Percentiles rank a stretch among this genome's conserved stretches.
phyloP scores from a whole-genome alignment of 179 eudicot species.

The Spinacia oleracea region DNA sequence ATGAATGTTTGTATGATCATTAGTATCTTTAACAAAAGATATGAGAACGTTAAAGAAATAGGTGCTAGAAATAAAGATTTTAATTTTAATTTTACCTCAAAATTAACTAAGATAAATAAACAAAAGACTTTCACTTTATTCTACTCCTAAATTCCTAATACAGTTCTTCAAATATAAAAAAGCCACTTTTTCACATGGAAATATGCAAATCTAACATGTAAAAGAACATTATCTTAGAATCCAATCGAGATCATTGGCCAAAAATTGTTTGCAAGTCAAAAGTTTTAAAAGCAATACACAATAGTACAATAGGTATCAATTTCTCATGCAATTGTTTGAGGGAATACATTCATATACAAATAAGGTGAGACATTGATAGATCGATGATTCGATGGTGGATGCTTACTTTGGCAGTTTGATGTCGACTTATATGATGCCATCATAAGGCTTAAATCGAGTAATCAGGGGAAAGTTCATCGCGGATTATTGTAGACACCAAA shows the following conservation, averaged over 20 bases:
- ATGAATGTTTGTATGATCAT: too few relatives aligned
- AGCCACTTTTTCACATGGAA: constrained; percentile 17
- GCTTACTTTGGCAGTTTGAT: too few relatives aligned
- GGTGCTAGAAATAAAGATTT: background rate
- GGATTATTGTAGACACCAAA: background rate
- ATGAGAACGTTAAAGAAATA: too few relatives aligned
- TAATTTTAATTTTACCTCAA: background rate
- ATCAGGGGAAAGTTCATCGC: background rate
- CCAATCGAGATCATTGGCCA: background rate
- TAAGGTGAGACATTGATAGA: too few relatives aligned
- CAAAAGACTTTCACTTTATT: constrained; percentile 1
- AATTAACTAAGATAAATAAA: background rate
- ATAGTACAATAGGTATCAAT: constrained; percentile 1
- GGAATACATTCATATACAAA: too few relatives aligned
- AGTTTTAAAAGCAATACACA: background rate
- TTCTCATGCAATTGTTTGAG: constrained; percentile 14
- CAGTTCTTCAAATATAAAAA: background rate
- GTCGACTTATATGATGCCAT: too few relatives aligned
- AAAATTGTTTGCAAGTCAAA: constrained; percentile 17
- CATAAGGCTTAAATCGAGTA: background rate
- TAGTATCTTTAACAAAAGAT: too few relatives aligned
- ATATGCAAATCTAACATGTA: constrained; percentile 15
- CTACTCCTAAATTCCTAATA: background rate
- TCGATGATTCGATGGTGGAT: too few relatives aligned
- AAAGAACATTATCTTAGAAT: constrained; percentile 3